These are phyloP conservation scores for Nigrograna mackinnonii DNA, from an alignment of 2,329 filamentous ascomycete genomes.

Conservation along the genomic window DNA sequence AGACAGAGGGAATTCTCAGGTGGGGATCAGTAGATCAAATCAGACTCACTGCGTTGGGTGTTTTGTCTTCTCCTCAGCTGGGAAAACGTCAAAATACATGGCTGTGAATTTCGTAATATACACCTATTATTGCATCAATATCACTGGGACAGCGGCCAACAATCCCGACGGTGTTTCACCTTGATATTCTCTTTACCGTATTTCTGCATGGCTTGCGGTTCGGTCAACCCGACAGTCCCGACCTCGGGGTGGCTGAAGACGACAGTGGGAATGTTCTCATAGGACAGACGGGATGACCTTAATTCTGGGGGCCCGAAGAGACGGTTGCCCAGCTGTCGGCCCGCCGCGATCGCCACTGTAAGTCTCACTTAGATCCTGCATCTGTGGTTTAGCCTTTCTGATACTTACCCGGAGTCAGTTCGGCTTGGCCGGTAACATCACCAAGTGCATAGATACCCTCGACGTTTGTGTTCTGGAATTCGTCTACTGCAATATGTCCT, in stretches of 20 bases:
- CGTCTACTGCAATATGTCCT: conserved; percentile 70
- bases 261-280: conserved; percentile 76
- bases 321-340: conserved; percentile 72
- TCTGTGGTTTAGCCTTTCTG: not conserved
- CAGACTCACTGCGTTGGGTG: conserved; percentile 58
- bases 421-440: conserved; percentile 72
- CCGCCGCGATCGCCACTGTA: conserved; percentile 76
- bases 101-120: conserved; percentile 77
- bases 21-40: not conserved
- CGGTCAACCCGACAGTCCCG: conserved; percentile 74
- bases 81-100: conserved; percentile 86
- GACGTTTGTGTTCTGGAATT: conserved; percentile 77
- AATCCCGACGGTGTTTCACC: conserved; percentile 1
- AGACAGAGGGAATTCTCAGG: too few relatives aligned
- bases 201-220: conserved; percentile 71
- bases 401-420: conserved; percentile 23
- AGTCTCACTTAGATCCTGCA: not conserved
- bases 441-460: conserved; percentile 76
- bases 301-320: conserved; percentile 67
- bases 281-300: conserved; percentile 65
- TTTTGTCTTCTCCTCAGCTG: conserved; percentile 73
- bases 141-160: not conserved
- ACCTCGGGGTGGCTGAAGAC: conserved; percentile 82
- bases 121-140: conserved; percentile 60
- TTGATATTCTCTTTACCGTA: conserved; percentile 57